Evolutionary conservation across 192 early-diverging fungal genomes (phyloP), one percentile per base, ranked within the genome.

Genomic region (Paraglomus brasilianum): DNA sequence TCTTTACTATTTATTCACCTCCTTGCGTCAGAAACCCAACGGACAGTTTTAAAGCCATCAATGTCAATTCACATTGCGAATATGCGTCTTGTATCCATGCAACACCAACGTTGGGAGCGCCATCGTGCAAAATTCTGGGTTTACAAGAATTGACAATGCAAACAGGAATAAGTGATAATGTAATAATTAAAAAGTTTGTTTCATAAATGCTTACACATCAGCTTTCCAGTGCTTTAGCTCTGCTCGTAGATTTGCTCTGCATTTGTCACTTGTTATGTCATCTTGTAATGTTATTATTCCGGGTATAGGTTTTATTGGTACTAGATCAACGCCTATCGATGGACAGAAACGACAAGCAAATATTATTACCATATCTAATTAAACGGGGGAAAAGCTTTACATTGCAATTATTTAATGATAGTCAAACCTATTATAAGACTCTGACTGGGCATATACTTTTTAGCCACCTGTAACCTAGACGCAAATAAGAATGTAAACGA

Each of bases 161-260:
- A 15, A 55, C 2, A 48, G 45, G 42, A 51, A 53, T 38, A 68
- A 50, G 10, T 17, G 45, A 51, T 13, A 17, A 48, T 15, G 50
- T 42, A 17, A 53, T 48, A 1, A 39, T 39, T 0, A 7, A n/a
- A 59, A 42, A 9, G 5, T 38, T 30, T 30, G 30, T 30, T 30
- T 30, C 36, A 42, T 17, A 22, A 39, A 38, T 49, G 70, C 79
- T 77, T 81, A 91, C 88, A 98, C 93, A 80, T 99, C 97, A 5
- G 93, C 95, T 78, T 97, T 97, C 95, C 95, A 99, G 21, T 92
- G 94, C 82, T 97, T 99, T 75, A 99, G 85, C 71, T 95, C 92
- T 44, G 83, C 78, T 65, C 93, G 89, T 57, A 99, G 71, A 42
- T 88, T 89, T 21, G 84, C 77, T 77, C 95, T 81, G 80, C 97